Evolutionary conservation across 306 rosid genomes (phyloP), one percentile per base, ranked within the genome.

Genomic region (Betula pendula): DNA sequence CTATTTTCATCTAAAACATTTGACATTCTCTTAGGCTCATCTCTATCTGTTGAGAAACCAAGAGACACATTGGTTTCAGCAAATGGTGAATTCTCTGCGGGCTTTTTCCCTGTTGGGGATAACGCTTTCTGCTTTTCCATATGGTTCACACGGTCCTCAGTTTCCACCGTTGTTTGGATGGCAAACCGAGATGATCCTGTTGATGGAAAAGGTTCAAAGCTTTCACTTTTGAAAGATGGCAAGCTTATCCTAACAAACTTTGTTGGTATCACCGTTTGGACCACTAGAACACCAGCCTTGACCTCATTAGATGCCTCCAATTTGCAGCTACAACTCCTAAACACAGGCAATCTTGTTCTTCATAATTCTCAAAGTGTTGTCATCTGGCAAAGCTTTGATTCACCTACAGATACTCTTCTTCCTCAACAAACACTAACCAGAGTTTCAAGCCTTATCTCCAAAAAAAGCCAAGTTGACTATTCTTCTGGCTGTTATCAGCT

Each of bases 381-480:
- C 67, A 45, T 89, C 8, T 91, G 93, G 92, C 81, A 84, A 52
- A 87, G 92, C 81, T 85, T 89, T 43, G 82, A 77, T 44, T 85
- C 70, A 1, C 93, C 90, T 0, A 91, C 89, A 0, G 91, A 89
- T 16, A 91, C 92, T 81, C 81, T 85, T 77, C 87, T 91, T 8
- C 79, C 87, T 0, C 85, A 75, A 29, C 88, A 83, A 75, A 0
- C 75, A 3, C 24, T 89, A 2, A 85, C 88, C 0, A 75, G 80
- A 43, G 12, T 25, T 20, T 27, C 72, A 17, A 75, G 50, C 73
- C 77, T 75, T 0, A 5, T 83, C 40, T 86, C 89, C 12, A 78
- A 81, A 0, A 75, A 68, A 63, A 81, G 87, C 70, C 0, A 20
- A n/a, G 79, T 55, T 0, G 79, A 83, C 42, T 56, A 25, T 13